phyloP scores from a whole-genome alignment of 495 filamentous ascomycete genomes.

The Aspergillus sclerotiicarbonarius region DNA sequence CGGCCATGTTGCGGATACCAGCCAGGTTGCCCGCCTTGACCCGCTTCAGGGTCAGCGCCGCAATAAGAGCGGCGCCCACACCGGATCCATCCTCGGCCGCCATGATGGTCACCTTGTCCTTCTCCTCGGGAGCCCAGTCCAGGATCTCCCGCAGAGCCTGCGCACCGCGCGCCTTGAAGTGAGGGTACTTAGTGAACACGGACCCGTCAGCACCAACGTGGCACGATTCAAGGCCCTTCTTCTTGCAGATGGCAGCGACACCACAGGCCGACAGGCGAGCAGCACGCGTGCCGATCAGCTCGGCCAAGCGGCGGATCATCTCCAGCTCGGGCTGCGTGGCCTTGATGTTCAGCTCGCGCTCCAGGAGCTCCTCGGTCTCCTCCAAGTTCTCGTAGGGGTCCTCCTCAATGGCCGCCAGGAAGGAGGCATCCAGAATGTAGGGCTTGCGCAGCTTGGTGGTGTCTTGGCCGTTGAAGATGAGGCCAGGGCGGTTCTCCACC shows the following conservation, averaged over 20 bases:
- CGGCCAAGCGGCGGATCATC: slow-evolving; percentile 80
- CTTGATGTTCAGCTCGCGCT: slow-evolving; percentile 65
- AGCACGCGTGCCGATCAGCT: slow-evolving; percentile 91
- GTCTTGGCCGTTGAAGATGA: slow-evolving; percentile 83
- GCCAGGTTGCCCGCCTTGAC: slow-evolving; percentile 74
- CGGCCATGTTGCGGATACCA: slow-evolving; percentile 72
- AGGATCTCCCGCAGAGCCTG: slow-evolving; percentile 89
- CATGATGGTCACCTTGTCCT: slow-evolving; percentile 81
- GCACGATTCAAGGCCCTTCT: slow-evolving; percentile 83
- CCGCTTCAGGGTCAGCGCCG: slow-evolving; percentile 85
- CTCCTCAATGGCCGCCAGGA: slow-evolving; percentile 93
- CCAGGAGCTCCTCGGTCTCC: slow-evolving; percentile 79
- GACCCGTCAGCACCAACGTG: slow-evolving; percentile 95
- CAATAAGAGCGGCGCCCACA: slow-evolving; percentile 95
- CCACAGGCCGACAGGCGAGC: slow-evolving; percentile 91
- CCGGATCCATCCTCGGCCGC: slow-evolving; percentile 92
- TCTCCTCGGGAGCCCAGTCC: slow-evolving; percentile 76
- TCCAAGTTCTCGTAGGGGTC: slow-evolving; percentile 92
- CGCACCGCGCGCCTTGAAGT: slow-evolving; percentile 91
- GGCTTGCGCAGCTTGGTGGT: slow-evolving; percentile 73
- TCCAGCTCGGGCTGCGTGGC: slow-evolving; percentile 75
- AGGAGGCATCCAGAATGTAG: slow-evolving; percentile 86
- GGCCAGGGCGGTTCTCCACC: slow-evolving; percentile 68
- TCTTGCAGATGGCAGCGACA: slow-evolving; percentile 91
- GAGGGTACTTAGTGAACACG: slow-evolving; percentile 97